Evolutionary conservation across 192 early-diverging fungal genomes (phyloP), one percentile per base, ranked within the genome.

Genomic region (Mortierella claussenii): DNA sequence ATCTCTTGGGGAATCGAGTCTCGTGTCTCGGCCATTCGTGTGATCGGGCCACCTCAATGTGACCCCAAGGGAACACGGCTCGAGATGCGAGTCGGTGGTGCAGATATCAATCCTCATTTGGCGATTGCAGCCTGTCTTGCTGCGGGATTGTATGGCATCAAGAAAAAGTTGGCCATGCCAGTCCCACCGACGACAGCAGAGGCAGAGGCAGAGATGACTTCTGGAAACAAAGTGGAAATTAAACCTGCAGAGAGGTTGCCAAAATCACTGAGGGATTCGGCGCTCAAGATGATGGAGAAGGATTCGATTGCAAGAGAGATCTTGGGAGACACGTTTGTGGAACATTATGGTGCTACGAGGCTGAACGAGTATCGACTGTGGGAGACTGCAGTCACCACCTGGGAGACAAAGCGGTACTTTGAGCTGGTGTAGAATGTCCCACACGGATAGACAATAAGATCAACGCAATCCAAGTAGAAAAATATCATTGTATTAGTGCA

Each of bases 61-160:
- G 84, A 92, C 17, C 31, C 87, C 15, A 78, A 74, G 44, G 83
- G 90, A 11, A 91, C 91, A 1, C 86, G 93, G 44, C 49, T 95
- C 30, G 93, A 95, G 80, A 81, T 95, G 78, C 86, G 93, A 26
- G 93, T 95, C 0, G 69, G 88, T n/a, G 94, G 94, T 15, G 90
- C 92, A 30, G 94, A 95, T 78, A 88, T 91, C 36, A 95, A 94
- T 69, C 81, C 91, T 28, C 92, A 95, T 68, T 58, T 95, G 33
- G 89, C 88, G 2, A 85, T 90, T 55, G 89, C 90, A 34, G 90
- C 88, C 20, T 85, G 90, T 53, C 64, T 94, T 13, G 91, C 86
- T 11, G 86, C 87, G 56, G 94, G 94, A 5, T 78, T 88, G 4
- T 87, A 89, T 49, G 94, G 94, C 9, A 88, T 95, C 60, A 55